Evolutionary conservation across 768 basidiomycete species (phyloP).

Genomic region (Termitomyces sp.): DNA sequence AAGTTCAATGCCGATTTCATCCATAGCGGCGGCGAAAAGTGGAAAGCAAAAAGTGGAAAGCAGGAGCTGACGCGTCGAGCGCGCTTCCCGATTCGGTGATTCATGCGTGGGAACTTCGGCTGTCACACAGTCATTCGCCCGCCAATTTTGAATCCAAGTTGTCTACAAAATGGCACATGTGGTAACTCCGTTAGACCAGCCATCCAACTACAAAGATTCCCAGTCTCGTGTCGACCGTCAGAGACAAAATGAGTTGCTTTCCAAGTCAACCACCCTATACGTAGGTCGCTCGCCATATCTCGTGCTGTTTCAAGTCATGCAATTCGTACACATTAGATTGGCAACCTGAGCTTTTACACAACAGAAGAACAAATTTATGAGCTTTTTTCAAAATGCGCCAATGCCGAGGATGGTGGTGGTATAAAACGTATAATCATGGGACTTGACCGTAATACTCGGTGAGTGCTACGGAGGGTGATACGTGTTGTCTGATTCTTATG

Average conservation of each 20-base stretch:
- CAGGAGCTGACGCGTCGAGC: slow-evolving; percentile 47
- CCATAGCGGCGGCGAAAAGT: slow-evolving; percentile 48
- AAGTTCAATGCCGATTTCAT: slow-evolving; percentile 84
- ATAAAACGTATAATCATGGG: slow-evolving; percentile 96
- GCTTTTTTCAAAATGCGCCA: slow-evolving; percentile 86
- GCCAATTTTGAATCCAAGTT: slow-evolving; percentile 5
- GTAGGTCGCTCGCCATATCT: slow-evolving; percentile 42
- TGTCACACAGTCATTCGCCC: background rate
- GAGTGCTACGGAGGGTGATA: slow-evolving; percentile 7
- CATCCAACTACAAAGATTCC: slow-evolving; percentile 96
- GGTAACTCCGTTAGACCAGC: slow-evolving; percentile 80
- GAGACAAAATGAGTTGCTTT: slow-evolving; percentile 73
- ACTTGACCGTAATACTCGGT: slow-evolving; percentile 85
- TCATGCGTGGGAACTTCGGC: slow-evolving; percentile 31
- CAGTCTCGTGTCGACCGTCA: slow-evolving; percentile 75
- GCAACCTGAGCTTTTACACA: slow-evolving; percentile 91
- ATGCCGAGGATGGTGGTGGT: slow-evolving; percentile 80
- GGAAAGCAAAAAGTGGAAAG: slow-evolving; percentile 19
- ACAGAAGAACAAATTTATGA: slow-evolving; percentile 97
- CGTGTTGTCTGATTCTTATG: slow-evolving; percentile 10
- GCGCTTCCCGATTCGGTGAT: slow-evolving; percentile 30
- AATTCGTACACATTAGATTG: slow-evolving; percentile 47
- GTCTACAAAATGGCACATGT: slow-evolving; percentile 71
- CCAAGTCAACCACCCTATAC: slow-evolving; percentile 86
- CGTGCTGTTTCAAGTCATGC: slow-evolving; percentile 10